Evolutionary conservation across 306 rosid species (phyloP).

Genomic region (Cyamopsis tetragonoloba): DNA sequence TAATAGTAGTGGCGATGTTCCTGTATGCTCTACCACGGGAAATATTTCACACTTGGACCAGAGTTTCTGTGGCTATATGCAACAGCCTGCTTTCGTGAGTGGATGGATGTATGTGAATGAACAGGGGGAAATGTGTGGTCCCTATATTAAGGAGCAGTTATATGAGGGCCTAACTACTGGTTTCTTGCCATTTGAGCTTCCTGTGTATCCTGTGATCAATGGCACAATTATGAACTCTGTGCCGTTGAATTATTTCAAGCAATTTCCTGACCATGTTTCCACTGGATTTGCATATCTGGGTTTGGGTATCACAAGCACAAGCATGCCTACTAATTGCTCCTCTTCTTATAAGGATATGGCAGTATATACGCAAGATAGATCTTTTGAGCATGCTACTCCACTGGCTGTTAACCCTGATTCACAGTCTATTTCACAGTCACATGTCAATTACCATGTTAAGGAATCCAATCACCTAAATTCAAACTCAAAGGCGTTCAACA

Average conservation of each 20-base stretch:
- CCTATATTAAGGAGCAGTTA: slow-evolving; percentile 82
- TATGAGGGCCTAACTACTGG: slow-evolving; percentile 80
- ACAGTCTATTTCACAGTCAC: slow-evolving; percentile 32
- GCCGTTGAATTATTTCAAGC: slow-evolving; percentile 88
- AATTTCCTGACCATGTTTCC: slow-evolving; percentile 86
- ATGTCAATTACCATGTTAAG: slow-evolving; percentile 20
- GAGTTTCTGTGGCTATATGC: slow-evolving; percentile 43
- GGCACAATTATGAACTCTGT: slow-evolving; percentile 64
- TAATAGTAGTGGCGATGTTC: slow-evolving; percentile 34
- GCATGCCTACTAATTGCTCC: slow-evolving; percentile 32
- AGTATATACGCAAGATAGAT: slow-evolving; percentile 27
- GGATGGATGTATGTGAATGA: slow-evolving; percentile 98
- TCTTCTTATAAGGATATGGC: slow-evolving; percentile 36
- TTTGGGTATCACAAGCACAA: slow-evolving; percentile 35
- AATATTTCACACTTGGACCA: slow-evolving; percentile 41
- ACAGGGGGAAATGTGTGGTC: slow-evolving; percentile 93
- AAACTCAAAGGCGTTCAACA: slow-evolving; percentile 23
- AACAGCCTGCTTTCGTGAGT: slow-evolving; percentile 54
- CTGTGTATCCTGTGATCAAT: slow-evolving; percentile 73
- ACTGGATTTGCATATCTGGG: slow-evolving; percentile 71
- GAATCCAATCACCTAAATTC: slow-evolving; percentile 24
- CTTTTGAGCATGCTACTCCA: slow-evolving; percentile 33
- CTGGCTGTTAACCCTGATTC: slow-evolving; percentile 30
- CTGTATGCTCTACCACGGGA: slow-evolving; percentile 37
- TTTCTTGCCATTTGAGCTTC: slow-evolving; percentile 90